Evolutionary conservation across 352 stramenopile genomes (phyloP), one percentile per base, ranked within the genome.

Genomic region (Bremia lactucae): DNA sequence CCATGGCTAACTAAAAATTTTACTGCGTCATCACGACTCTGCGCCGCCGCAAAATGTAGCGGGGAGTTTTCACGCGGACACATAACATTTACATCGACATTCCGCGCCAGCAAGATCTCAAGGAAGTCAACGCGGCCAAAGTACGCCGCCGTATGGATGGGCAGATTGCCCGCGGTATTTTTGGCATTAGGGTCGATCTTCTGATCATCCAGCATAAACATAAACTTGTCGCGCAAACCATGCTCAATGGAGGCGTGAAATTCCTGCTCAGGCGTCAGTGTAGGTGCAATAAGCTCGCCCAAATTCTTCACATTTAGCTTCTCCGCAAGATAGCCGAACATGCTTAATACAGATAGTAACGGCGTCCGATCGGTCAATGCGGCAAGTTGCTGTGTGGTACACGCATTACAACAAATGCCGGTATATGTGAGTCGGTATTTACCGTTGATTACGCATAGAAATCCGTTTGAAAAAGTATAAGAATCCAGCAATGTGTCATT

Each of bases 231-330:
- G 6, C 68, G 31, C 14, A 86, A 45, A 0, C 79, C 82, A 13
- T 73, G 63, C 40, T 88, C 81, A 36, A 94, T 87, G 3, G 81
- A 67, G 14, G 65, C 54, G 42, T 91, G 78, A 25, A 93, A 63
- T 49, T 91, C 74, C 57, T 93, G 78, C 57, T 91, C 78, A n/a
- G 76, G 78, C 42, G 75, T 90, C 46, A 87, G 68, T 40, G 83
- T 87, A 2, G 83, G 83, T 52, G 83, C 83, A 52, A 94, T 56
- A 44, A 92, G 71, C 68, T 92, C 76, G 43, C 78, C 83, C 59
- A 94, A 45, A 48, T 86, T 88, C 63, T 89, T 91, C 36, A 93
- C 76, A 31, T 94, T 94, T 51, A 92, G 73, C 57, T 87, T 88
- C 48, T 94, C 81, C 21, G 78, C 80, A 40, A 94, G 74, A 64